Evolutionary conservation across 306 rosid genomes (phyloP).

Genomic region (Castanea mollissima): DNA sequence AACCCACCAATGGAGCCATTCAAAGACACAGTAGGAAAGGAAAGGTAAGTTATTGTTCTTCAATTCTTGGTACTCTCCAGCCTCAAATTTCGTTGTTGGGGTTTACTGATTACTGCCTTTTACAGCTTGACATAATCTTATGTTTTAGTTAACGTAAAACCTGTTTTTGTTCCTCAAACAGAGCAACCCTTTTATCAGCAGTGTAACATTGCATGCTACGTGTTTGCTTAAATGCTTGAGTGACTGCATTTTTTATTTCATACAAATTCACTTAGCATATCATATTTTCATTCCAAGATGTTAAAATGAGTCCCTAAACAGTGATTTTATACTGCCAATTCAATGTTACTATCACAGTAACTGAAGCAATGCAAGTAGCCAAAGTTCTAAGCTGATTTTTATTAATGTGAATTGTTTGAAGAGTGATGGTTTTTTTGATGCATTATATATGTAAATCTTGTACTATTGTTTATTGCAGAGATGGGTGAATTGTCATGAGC

Average conservation of each 20-base stretch:
- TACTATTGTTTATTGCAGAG: conserved; percentile 9
- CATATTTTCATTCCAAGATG: neutral
- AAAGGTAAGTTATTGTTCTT: no score
- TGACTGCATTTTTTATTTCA: neutral
- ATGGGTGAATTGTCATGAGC: conserved; percentile 7
- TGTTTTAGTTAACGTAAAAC: no score
- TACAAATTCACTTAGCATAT: neutral
- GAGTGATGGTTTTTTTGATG: neutral
- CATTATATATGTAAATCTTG: neutral
- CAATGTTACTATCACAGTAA: neutral
- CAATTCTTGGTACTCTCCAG: no score
- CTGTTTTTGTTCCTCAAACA: no score
- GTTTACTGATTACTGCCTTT: no score
- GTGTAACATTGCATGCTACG: no score
- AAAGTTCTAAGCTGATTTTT: neutral
- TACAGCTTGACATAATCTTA: no score
- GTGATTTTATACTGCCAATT: neutral
- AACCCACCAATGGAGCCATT: no score
- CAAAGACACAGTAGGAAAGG: no score
- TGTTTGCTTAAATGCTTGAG: neutral
- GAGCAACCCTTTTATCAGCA: no score
- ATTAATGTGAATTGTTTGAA: neutral
- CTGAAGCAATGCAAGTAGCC: neutral
- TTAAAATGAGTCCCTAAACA: neutral
- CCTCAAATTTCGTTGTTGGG: no score